Base-by-base conservation (phyloP, 2,329 filamentous ascomycete species). In the Xylariaceae sp. region DNA sequence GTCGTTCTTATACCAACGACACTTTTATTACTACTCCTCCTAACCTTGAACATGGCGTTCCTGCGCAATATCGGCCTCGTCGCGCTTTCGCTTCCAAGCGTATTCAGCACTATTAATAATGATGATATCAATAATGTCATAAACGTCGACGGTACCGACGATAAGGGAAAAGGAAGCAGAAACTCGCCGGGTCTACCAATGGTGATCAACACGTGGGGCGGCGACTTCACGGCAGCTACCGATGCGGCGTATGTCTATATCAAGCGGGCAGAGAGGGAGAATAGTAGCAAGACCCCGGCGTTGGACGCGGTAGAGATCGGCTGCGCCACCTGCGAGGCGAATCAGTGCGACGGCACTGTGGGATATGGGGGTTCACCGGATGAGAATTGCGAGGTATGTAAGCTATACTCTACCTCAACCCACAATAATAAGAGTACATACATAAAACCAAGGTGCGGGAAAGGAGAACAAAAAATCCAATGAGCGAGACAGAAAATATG, bases 341-440 rank as follows among this genome's bases (percentile, higher is more conserved):
- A 66, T 34, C 73, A 70, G 45, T 77, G 73, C 58, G 73, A 76
- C 51, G 66, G 68, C 34, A 73, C 65, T 26, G 73, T 77, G 26
- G 73, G 73, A 36, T 74, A 61, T 48, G 73, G 73, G 38, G 73
- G 73, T 6, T 74, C 71, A 2, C 71, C 73, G 0, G 72, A 74
- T 45, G 73, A 77, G 52, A 54, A 59, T 21, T 77, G 73, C 58
- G 73, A 76, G 48, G 55, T 56, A 34, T 50, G 53, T 36, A 8
- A 35, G 9, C 21, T 24, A 24, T 24, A 24, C 11, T 24, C 21
- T 11, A 7, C 21, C 11, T 11, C 21, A 6, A 7, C 21, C 21
- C 21, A 11, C 21, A 7, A 6, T 7, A 24, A 24, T 7, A 24
- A 24, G 11, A 24, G n/a, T n/a, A n/a, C n/a, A n/a, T n/a, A 24